A percentile compares a stretch with the other conserved stretches of the same genome.
Evolutionary conservation across 2,329 filamentous ascomycete species (phyloP).

Genomic region (Ustulina deusta): DNA sequence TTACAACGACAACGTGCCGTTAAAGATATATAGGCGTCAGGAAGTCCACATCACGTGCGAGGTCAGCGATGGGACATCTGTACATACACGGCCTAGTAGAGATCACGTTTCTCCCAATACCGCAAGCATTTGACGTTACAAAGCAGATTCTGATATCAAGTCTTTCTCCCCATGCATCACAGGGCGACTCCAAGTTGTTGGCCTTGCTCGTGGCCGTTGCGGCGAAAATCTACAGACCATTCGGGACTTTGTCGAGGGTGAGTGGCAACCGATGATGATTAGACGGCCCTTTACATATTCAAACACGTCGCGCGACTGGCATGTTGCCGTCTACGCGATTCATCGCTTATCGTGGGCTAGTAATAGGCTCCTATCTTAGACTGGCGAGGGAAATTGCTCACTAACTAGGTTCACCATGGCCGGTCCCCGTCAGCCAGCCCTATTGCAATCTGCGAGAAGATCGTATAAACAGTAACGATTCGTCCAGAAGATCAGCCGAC

Average conservation of each 20-base stretch:
- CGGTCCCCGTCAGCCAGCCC: background rate
- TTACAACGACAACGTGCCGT: constrained; percentile 49
- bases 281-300: background rate
- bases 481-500: background rate
- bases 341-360: too few species aligned
- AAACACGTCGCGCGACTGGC: background rate
- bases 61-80: constrained; percentile 3
- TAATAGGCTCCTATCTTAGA: background rate
- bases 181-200: background rate
- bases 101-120: constrained; percentile 18
- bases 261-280: background rate
- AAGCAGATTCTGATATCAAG: background rate
- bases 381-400: background rate
- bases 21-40: constrained; percentile 54
- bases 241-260: background rate
- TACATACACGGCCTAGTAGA: background rate
- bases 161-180: background rate
- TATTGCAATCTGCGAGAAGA: background rate
- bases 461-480: background rate
- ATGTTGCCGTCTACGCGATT: too few species aligned
- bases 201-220: too few species aligned
- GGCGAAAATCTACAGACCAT: background rate
- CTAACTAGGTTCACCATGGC: background rate
- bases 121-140: background rate
- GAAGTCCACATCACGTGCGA: constrained; percentile 49